Evolutionary conservation across 2,329 filamentous ascomycete species (phyloP), one percentile per base, ranked within the genome.

Genomic region (Blastomyces gilchristii): DNA sequence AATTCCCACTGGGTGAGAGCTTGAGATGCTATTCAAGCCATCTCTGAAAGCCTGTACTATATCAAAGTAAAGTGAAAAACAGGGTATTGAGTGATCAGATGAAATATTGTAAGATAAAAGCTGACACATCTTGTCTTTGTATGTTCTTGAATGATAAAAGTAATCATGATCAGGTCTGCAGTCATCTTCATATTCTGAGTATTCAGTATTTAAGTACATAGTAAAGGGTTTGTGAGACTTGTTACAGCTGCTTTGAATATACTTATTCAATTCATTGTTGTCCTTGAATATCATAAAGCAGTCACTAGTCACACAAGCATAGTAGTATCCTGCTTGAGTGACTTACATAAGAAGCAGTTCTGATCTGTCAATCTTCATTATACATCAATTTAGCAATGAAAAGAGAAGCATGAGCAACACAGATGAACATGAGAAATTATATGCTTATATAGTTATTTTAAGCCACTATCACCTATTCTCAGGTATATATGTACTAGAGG

Each of bases 41-140:
- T 16, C n/a, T 60, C 58, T 60, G 43, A 60, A 60, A 60, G 28
- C 58, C 39, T 22, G 39, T 28, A 34, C 58, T 60, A 60, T 34
- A 14, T 47, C 58, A 60, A 60, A 60, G 41, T 22, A 60, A 60
- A 25, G 58, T 22, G 41, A 31, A 60, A 49, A 60, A 60, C 25
- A 16, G 28, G 58, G 58, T 16, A 60, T 28, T 50, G 37, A 0
- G 28, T 18, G 16, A 45, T 47, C 37, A 37, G 22, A 2, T 49
- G 39, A 41, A 49, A 60, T 47, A 60, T 49, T 41, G 39, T 41
- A 47, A 49, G 58, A 41, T 16, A 60, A 49, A 34, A 60, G 14
- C 47, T 49, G 14, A 49, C 41, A 41, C 58, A 60, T 60, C 58
- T 60, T 60, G 58, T 2, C 41, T 60, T 60, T 2, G 25, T 60